Percentiles rank a stretch among this genome's conserved stretches.
phyloP scores from a whole-genome alignment of 495 filamentous ascomycete genomes.

The Darksidea phi region DNA sequence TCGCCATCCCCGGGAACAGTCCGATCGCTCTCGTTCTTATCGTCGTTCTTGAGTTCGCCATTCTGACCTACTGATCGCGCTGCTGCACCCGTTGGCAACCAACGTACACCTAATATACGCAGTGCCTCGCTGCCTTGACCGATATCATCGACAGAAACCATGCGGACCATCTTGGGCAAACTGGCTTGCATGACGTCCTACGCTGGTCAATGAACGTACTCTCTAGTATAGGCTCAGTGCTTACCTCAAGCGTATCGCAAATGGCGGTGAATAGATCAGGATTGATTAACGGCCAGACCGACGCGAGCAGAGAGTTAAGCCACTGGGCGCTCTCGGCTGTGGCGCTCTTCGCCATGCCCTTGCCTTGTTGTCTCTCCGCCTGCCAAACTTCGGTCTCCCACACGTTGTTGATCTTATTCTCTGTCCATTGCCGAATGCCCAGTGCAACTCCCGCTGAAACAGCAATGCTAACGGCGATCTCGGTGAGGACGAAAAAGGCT shows the following conservation, averaged over 20 bases:
- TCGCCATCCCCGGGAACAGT: conserved; percentile 49
- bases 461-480: conserved; percentile 21
- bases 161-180: conserved; percentile 60
- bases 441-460: conserved; percentile 44
- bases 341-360: conserved; percentile 43
- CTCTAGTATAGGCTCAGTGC: neutral
- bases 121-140: conserved; percentile 67
- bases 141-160: conserved; percentile 68
- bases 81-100: conserved; percentile 66
- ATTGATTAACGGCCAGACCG: conserved; percentile 69
- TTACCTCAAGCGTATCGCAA: conserved; percentile 60
- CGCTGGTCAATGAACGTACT: neutral
- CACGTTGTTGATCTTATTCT: conserved; percentile 52
- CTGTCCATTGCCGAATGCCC: conserved; percentile 54
- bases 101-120: conserved; percentile 62
- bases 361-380: conserved; percentile 52
- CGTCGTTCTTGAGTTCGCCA: conserved; percentile 49
- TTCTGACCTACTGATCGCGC: conserved; percentile 55
- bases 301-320: conserved; percentile 62
- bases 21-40: conserved; percentile 50
- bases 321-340: conserved; percentile 62
- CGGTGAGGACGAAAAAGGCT: conserved; percentile 19
- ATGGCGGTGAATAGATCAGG: conserved; percentile 65
- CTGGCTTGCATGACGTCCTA: conserved; percentile 69
- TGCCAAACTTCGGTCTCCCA: conserved; percentile 66